Evolutionary conservation across 495 filamentous ascomycete species (phyloP), one percentile per base, ranked within the genome.

Genomic region (Chaetomium fimeti): DNA sequence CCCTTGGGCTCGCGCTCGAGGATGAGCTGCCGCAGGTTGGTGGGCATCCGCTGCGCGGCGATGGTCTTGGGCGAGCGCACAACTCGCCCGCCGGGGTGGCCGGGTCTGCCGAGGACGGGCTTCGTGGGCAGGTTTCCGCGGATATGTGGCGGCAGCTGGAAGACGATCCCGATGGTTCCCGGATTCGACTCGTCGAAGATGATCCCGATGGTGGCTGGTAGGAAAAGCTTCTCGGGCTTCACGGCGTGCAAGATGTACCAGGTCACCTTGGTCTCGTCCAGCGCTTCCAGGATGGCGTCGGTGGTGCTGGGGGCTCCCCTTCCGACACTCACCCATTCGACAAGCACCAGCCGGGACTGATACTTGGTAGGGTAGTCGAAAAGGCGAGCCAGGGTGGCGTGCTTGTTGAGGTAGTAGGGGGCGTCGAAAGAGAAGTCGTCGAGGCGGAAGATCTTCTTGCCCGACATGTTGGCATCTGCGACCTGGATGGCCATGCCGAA

Each of bases 61-160:
- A 61, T 51, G 64, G 57, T 57, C 20, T 57, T 66, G 22, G 64
- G 64, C 27, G 64, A 66, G 49, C 57, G 64, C 13, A 66, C 42
- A 0, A 66, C 20, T 2, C 49, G 22, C 2, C 12, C 11, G n/a
- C 12, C 29, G n/a, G 16, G 20, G 8, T 36, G 5, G 15, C 49
- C 61, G 15, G 52, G 15, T 2, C 49, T n/a, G n/a, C 36, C 47
- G 2, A 32, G 25, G 15, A 49, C 38, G 12, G 62, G 43, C n/a
- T 61, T 66, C 5, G 64, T 54, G 15, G 58, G 51, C 24, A 57
- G 27, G 45, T 61, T 54, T 3, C 57, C 43, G 11, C 64, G 57
- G 53, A 66, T 66, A 24, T 66, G 58, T 2, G 64, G 18, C 27
- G 64, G 64, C 24, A 66, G 57, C 29, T 66, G 64, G 20, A 38